Conservation (phyloP, 2,329 filamentous ascomycete genomes). For the Sarocladium oryzae region DNA sequence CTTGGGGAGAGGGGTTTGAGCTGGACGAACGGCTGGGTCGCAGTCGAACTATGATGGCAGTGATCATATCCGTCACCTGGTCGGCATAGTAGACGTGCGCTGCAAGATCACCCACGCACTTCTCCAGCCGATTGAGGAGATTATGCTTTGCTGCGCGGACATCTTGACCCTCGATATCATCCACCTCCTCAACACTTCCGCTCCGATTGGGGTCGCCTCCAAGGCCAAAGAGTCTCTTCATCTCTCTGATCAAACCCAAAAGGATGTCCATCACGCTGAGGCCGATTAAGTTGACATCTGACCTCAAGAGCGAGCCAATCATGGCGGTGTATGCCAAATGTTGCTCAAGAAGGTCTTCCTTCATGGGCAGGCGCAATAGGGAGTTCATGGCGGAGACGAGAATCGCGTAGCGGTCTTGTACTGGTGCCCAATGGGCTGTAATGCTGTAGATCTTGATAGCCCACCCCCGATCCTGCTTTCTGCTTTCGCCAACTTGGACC, state of each 20-base stretch:
- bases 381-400: slow-evolving; percentile 75
- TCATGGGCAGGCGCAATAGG: slow-evolving; percentile 60
- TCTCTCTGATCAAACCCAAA: slow-evolving; percentile 76
- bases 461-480: slow-evolving; percentile 58
- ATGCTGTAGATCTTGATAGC: slow-evolving; percentile 75
- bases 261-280: slow-evolving; percentile 94
- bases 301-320: slow-evolving; percentile 75
- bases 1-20: slow-evolving; percentile 35
- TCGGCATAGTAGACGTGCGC: slow-evolving; percentile 97
- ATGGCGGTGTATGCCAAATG: slow-evolving; percentile 72
- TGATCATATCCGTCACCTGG: slow-evolving; percentile 91
- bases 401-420: slow-evolving; percentile 91
- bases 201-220: slow-evolving; percentile 30
- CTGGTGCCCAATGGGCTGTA: slow-evolving; percentile 79
- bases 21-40: slow-evolving; percentile 53
- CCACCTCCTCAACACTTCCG: slow-evolving; percentile 23
- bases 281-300: slow-evolving; percentile 88
- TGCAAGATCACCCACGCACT: slow-evolving; percentile 82
- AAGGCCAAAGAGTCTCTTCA: slow-evolving; percentile 69
- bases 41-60: slow-evolving; percentile 69
- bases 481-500: slow-evolving; percentile 40
- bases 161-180: not conserved
- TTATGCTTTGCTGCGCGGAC: slow-evolving; percentile 18
- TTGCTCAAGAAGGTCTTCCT: slow-evolving; percentile 63
- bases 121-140: slow-evolving; percentile 65